Evolutionary conservation across 345 rosid genomes (phyloP), one percentile per base, ranked within the genome.

Genomic region (Raphanus raphanistrum): DNA sequence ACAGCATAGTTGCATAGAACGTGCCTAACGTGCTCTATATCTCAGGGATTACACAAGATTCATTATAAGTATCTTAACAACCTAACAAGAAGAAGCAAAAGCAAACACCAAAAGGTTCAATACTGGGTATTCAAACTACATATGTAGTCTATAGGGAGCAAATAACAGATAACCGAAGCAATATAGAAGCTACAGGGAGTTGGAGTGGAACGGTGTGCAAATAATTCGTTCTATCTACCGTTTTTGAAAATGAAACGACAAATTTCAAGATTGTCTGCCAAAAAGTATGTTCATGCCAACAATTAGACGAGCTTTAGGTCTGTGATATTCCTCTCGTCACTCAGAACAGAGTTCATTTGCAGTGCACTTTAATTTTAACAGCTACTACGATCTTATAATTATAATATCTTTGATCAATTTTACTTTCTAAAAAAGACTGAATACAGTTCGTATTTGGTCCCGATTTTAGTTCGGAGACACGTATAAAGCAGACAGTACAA

Each of bases 401-500:
- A 2, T 25, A 26, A 11, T 27, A 26, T 26, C 8, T 25, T 57
- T 4, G 21, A 3, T 31, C 28, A 11, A 13, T 5, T 12, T 28
- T 11, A 61, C 21, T 13, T 29, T 11, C 4, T 36, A 27, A 61
- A 28, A 2, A 21, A 4, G n/a, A 70, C 0, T n/a, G 38, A 38
- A 11, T 0, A 17, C 43, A 17, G 27, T 50, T 52, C 16, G 4
- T 29, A 60, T n/a, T 29, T 62, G 48, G 29, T 64, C 63, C 41
- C 2, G 29, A 16, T 4, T 62, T 26, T 27, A 62, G 63, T 26
- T 25, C 0, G 28, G 62, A 35, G 81, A 77, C 81, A 77, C 76
- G 81, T 77, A 0, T 41, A 9, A 77, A 57, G 28, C 52, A 54
- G 12, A 55, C 12, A 36, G 50, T 70, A 59, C 33, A n/a, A 36